Evolutionary conservation across 129 eudicot species (phyloP).

Genomic region (Dittrichia graveolens): DNA sequence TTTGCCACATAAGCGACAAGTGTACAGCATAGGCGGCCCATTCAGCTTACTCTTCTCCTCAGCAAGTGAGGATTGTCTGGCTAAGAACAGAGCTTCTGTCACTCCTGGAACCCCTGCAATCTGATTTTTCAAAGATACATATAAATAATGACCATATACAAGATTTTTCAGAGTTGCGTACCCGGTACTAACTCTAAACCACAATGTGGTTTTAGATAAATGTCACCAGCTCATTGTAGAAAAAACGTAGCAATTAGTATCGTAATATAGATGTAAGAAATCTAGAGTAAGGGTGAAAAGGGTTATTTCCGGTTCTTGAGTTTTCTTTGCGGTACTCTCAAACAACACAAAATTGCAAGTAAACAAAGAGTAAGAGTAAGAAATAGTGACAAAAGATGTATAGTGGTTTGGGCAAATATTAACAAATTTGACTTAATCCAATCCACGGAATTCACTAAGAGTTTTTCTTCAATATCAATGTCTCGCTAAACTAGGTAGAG

Average conservation of each 20-base stretch:
- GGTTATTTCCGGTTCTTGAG: too few relatives aligned
- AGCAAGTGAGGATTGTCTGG: constrained; percentile 83
- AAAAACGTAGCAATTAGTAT: not conserved
- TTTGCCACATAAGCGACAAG: constrained; percentile 88
- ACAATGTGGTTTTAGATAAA: not conserved
- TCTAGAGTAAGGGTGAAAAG: too few relatives aligned
- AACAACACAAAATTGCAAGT: too few relatives aligned
- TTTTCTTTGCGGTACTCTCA: too few relatives aligned
- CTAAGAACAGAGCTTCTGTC: constrained; percentile 87
- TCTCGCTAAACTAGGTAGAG: too few relatives aligned
- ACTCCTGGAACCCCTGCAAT: constrained; percentile 99
- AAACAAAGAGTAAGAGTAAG: too few relatives aligned
- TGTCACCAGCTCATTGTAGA: not conserved
- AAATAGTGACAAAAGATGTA: too few relatives aligned
- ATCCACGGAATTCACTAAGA: too few relatives aligned
- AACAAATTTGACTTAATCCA: too few relatives aligned
- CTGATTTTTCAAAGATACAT: constrained; percentile 34
- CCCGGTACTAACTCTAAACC: not conserved
- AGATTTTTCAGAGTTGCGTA: not conserved
- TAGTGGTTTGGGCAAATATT: too few relatives aligned
- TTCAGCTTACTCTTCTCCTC: constrained; percentile 65
- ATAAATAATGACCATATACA: not conserved
- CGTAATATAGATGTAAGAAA: too few relatives aligned
- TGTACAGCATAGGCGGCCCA: constrained; percentile 81
- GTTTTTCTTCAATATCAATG: too few relatives aligned